Percentiles rank a stretch among this genome's conserved stretches.
Evolutionary conservation across 345 rosid genomes (phyloP).

Genomic region (Rhizophora mangle): DNA sequence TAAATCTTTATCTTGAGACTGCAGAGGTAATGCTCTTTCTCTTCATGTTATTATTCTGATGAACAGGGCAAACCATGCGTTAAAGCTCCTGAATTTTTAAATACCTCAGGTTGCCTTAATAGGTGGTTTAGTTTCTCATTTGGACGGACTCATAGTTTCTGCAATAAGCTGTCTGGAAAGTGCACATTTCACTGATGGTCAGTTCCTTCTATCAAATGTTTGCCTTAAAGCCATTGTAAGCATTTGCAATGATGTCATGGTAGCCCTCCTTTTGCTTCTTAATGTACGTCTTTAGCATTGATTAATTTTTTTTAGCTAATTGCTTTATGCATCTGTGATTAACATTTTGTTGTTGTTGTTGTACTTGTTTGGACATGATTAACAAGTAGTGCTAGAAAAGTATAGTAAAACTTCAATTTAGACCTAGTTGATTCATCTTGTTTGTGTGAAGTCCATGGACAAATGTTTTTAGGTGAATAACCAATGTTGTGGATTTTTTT

Average conservation of each 20-base stretch:
- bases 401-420: too few relatives aligned
- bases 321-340: too few relatives aligned
- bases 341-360: too few relatives aligned
- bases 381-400: too few relatives aligned
- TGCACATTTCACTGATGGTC: constrained; percentile 48
- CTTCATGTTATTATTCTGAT: constrained; percentile 17
- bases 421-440: too few relatives aligned
- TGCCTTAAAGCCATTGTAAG: background rate
- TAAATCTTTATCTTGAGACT: constrained; percentile 80
- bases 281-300: background rate
- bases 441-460: too few relatives aligned
- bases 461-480: too few relatives aligned
- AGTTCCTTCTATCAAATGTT: constrained; percentile 26
- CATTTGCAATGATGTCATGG: background rate
- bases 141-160: constrained; percentile 63
- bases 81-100: constrained; percentile 21
- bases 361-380: too few relatives aligned
- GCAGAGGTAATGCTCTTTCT: constrained; percentile 63
- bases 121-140: constrained; percentile 76
- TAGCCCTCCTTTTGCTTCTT: background rate
- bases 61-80: constrained; percentile 6
- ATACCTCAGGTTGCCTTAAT: constrained; percentile 65
- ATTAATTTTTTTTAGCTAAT: too few relatives aligned
- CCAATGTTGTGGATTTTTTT: too few relatives aligned
- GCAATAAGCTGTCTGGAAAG: constrained; percentile 56